Evolutionary conservation across 2,329 filamentous ascomycete species (phyloP).

Genomic region (Xylaria sp.): DNA sequence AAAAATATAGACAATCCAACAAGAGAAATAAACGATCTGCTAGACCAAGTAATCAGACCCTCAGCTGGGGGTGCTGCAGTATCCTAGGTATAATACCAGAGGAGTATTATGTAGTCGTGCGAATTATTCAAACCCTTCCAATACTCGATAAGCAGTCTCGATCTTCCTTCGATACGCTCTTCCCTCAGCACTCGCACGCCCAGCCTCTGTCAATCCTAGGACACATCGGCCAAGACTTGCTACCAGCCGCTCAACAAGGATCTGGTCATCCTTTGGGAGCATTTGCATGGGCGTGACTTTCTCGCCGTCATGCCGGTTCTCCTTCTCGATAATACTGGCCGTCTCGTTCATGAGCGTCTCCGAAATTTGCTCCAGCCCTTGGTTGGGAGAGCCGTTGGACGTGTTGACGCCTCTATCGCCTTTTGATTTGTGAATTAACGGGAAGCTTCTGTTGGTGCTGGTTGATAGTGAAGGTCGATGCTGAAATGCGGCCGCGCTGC

Average conservation of each 20-base stretch:
- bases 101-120: background rate
- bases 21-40: conserved; percentile 15
- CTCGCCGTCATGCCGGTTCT: conserved; percentile 44
- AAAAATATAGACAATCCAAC: conserved; percentile 23
- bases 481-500: conserved; percentile 52
- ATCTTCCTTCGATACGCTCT: conserved; percentile 75
- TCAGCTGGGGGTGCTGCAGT: background rate
- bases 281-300: conserved; percentile 56
- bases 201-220: conserved; percentile 64
- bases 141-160: conserved; percentile 76
- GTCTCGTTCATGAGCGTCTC: conserved; percentile 61
- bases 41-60: conserved; percentile 7
- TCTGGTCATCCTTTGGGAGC: conserved; percentile 66
- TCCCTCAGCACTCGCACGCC: conserved; percentile 65
- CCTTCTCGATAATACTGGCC: conserved; percentile 53
- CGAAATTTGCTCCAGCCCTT: conserved; percentile 59
- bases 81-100: conserved; percentile 19
- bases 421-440: conserved; percentile 64
- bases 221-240: conserved; percentile 70
- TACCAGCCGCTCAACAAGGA: conserved; percentile 68
- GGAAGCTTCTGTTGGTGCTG: conserved; percentile 70
- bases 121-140: conserved; percentile 72
- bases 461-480: conserved; percentile 68
- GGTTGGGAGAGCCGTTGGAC: conserved; percentile 60
- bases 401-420: conserved; percentile 59